Percentiles rank a stretch among this genome's conserved stretches.
These are phyloP conservation scores for Starmerella powellii DNA, from an alignment of 805 yeast species.

Conservation along the genomic window DNA sequence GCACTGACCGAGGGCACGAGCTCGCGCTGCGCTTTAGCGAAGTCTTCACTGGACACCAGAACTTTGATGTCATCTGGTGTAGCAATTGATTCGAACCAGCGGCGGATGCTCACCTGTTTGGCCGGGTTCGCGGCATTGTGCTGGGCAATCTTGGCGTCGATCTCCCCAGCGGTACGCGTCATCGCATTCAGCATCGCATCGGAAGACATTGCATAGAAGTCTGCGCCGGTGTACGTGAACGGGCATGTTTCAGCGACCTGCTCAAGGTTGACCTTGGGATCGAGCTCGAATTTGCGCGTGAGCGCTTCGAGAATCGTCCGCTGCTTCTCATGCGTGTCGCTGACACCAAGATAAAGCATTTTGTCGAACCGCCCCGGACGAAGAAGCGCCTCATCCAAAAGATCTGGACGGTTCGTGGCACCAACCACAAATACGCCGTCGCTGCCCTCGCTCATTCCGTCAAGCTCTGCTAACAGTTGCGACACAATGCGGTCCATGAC, in stretches of 20 bases:
- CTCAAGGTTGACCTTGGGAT: slow-evolving; percentile 45
- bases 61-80: slow-evolving; percentile 55
- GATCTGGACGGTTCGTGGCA: slow-evolving; percentile 95
- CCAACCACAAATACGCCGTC: slow-evolving; percentile 96
- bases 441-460: slow-evolving; percentile 77
- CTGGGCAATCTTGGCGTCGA: slow-evolving; percentile 49
- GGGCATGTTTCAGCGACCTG: slow-evolving; percentile 61
- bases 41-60: slow-evolving; percentile 57
- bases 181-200: slow-evolving; percentile 95
- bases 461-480: slow-evolving; percentile 85
- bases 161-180: slow-evolving; percentile 73
- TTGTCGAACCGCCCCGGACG: slow-evolving; percentile 95
- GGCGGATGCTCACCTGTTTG: slow-evolving; percentile 47
- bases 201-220: slow-evolving; percentile 88
- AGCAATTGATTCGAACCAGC: slow-evolving; percentile 86
- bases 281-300: slow-evolving; percentile 59
- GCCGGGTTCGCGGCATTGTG: slow-evolving; percentile 37
- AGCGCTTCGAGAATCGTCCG: slow-evolving; percentile 73
- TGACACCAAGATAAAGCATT: slow-evolving; percentile 82
- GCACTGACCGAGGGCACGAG: slow-evolving; percentile 76
- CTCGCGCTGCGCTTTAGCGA: slow-evolving; percentile 58
- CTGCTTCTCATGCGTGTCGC: slow-evolving; percentile 85
- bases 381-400: slow-evolving; percentile 82
- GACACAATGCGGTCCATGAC: slow-evolving; percentile 98
- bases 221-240: slow-evolving; percentile 94